Base-by-base conservation (phyloP, 495 filamentous ascomycete genomes). In the Bathelium albidoporum region DNA sequence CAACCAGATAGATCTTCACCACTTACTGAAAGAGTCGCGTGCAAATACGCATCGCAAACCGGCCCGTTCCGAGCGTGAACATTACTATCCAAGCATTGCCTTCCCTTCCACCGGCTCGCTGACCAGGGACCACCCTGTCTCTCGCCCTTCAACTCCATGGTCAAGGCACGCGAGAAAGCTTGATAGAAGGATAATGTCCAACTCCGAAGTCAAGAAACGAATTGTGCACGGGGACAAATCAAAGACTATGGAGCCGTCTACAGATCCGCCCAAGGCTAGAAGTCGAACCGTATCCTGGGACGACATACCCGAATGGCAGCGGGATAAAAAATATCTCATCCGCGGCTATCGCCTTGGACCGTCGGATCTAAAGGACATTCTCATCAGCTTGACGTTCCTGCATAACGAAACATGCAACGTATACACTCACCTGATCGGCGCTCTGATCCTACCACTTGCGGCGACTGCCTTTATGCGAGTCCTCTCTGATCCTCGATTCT, bases 271-370 rank as follows among this genome's bases (percentile, higher is more conserved):
- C 45, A 41, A 58, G 41, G 22, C 29, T 60, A 55, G 60, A 61
- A 18, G 55, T 18, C 41, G 43, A 32, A 63, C 61, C 59, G 49
- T 67, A 34, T 65, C 62, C 26, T 67, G 44, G 41, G 31, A 65
- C 14, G 64, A 68, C 41, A 63, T 62, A 26, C 59, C 45, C 32
- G 58, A 68, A 65, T 68, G 64, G 66, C 59, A 62, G 53, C 59
- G 59, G 34, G 63, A 68, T 41, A 68, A 68, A 49, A 36, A 65
- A 32, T 65, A 65, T 45, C 66, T 68, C 26, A 39, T 61, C 32
- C 59, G 32, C 44, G 61, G 61, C 26, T 62, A 62, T 39, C 67
- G 61, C 20, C 60, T 61, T 34, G 62, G 22, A 45, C 44, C 61
- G 44, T 58, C 58, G 60, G 45, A 62, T 26, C 67, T 67, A 65